A percentile compares a stretch with the other conserved stretches of the same genome.
Evolutionary conservation across 257 asterid species (phyloP).

Genomic region (Solanum phureja): DNA sequence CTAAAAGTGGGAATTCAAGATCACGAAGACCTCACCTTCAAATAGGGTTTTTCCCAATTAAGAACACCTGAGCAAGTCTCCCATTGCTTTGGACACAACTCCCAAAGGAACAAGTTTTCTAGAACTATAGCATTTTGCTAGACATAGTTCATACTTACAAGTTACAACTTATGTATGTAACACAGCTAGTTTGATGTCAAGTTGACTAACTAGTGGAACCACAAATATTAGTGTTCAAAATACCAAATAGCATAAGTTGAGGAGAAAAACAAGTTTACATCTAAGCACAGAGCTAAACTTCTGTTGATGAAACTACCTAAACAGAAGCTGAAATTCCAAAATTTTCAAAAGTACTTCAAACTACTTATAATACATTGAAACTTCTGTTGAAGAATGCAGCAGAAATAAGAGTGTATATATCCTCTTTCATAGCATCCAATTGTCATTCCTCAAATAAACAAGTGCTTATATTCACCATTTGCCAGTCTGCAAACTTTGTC

Average conservation of each 20-base stretch:
- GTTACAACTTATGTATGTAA: too few species aligned
- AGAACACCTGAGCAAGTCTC: too few species aligned
- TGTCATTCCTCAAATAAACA: slow-evolving; percentile 34
- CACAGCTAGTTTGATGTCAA: too few species aligned
- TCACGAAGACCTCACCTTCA: too few species aligned
- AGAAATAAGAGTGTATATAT: background rate
- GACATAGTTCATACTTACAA: too few species aligned
- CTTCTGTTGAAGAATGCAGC: background rate
- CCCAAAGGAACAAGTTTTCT: too few species aligned
- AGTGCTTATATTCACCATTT: slow-evolving; percentile 60
- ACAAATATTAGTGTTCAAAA: background rate
- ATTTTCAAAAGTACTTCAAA: background rate
- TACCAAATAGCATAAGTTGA: background rate
- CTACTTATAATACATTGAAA: background rate
- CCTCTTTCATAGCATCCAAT: background rate
- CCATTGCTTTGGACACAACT: too few species aligned
- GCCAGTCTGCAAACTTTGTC: slow-evolving; percentile 62
- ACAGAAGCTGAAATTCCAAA: background rate
- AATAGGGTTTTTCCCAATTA: too few species aligned
- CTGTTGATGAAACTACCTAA: background rate
- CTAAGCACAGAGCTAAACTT: background rate
- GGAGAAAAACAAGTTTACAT: background rate
- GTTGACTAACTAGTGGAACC: too few species aligned
- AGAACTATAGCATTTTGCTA: too few species aligned
- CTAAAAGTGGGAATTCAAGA: too few species aligned